phyloP scores from a whole-genome alignment of 495 filamentous ascomycete genomes.

The Trichoderma gamsii region DNA sequence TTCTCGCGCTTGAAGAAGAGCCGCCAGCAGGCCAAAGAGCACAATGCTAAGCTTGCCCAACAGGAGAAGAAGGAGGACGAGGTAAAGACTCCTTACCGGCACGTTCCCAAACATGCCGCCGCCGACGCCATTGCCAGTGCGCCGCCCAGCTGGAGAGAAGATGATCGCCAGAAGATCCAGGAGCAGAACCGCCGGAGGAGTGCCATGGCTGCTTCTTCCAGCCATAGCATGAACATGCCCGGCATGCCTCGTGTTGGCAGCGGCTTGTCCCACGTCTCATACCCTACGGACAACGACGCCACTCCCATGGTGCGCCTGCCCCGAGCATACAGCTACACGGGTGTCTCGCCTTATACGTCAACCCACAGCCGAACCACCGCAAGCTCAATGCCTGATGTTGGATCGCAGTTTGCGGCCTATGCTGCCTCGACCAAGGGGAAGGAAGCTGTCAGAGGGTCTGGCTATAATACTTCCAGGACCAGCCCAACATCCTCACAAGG shows the following conservation, averaged over 20 bases:
- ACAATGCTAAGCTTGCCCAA: conserved; percentile 38
- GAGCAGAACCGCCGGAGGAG: conserved; percentile 39
- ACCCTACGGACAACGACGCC: conserved; percentile 32
- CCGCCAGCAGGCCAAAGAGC: conserved; percentile 45
- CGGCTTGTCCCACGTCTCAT: conserved; percentile 37
- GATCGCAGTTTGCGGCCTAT: conserved; percentile 12
- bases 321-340: conserved; percentile 37
- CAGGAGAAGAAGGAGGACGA: conserved; percentile 33
- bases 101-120: conserved; percentile 53
- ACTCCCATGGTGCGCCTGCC: conserved; percentile 37
- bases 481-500: conserved; percentile 29
- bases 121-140: conserved; percentile 49
- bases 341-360: conserved; percentile 30
- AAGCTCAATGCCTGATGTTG: conserved; percentile 21
- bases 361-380: conserved; percentile 21
- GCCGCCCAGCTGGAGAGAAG: conserved; percentile 43
- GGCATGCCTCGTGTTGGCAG: conserved; percentile 39
- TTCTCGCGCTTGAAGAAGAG: conserved; percentile 45
- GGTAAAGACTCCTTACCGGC: conserved; percentile 43
- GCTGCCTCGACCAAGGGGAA: conserved; percentile 27
- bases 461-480: conserved; percentile 22
- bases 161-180: conserved; percentile 35
- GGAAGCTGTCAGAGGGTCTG: conserved; percentile 26
- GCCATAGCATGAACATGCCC: conserved; percentile 25
- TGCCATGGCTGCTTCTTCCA: conserved; percentile 32